phyloP scores from a whole-genome alignment of 306 rosid genomes.

The Castanopsis chinensis region DNA sequence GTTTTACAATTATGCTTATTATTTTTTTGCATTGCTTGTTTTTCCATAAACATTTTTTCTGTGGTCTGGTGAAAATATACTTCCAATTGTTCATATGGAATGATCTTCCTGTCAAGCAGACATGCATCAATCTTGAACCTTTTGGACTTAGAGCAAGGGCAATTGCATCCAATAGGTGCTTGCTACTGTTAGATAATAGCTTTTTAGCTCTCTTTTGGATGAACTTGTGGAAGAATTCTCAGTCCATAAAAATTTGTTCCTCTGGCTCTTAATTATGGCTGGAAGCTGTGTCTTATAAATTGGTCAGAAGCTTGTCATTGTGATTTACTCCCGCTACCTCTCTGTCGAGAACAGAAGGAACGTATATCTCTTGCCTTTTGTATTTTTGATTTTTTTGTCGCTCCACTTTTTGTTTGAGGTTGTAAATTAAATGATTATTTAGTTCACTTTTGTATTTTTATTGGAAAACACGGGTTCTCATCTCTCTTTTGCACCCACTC shows the following conservation, averaged over 20 bases:
- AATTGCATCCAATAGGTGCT: conserved; percentile 46
- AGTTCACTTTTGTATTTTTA: conserved; percentile 5
- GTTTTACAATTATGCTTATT: conserved; percentile 16
- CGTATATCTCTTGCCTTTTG: neutral
- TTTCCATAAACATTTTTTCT: conserved; percentile 16
- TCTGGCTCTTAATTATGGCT: conserved; percentile 6
- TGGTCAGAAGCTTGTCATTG: conserved; percentile 4
- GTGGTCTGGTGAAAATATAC: conserved; percentile 35
- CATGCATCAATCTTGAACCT: conserved; percentile 47
- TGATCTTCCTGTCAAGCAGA: conserved; percentile 52
- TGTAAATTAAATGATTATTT: neutral
- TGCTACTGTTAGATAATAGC: conserved; percentile 46
- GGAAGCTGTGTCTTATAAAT: conserved; percentile 12
- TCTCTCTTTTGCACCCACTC: conserved; percentile 13
- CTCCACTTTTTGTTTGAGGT: neutral
- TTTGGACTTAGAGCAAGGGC: conserved; percentile 46
- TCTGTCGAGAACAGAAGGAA: conserved; percentile 5
- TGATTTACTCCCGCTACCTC: conserved; percentile 15
- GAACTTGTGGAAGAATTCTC: conserved; percentile 22
- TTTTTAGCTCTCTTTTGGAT: conserved; percentile 33
- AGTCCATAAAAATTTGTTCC: neutral
- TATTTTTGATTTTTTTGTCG: neutral
- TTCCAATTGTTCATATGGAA: conserved; percentile 46
- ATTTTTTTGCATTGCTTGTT: neutral
- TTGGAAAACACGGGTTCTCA: conserved; percentile 1